Percentiles rank a stretch among this genome's conserved stretches.
These are phyloP conservation scores for Arbutus unedo DNA, from an alignment of 148 eudicot genomes.

Conservation along the genomic window DNA sequence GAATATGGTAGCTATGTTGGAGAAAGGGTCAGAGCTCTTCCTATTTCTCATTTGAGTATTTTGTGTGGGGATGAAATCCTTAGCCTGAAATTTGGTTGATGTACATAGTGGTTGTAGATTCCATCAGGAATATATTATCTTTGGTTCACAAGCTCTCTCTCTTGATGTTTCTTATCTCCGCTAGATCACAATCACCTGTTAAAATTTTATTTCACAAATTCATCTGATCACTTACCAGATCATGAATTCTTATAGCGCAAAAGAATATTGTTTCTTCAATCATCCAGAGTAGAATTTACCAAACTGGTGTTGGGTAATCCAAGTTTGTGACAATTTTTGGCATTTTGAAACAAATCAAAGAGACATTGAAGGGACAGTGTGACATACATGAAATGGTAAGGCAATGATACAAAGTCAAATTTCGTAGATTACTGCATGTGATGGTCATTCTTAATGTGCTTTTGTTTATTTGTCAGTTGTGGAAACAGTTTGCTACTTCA, in stretches of 20 bases:
- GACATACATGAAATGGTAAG: neutral
- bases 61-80: neutral
- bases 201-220: neutral
- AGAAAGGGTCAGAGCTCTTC: neutral
- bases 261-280: neutral
- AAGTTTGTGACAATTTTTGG: conserved; percentile 8
- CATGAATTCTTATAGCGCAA: neutral
- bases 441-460: neutral
- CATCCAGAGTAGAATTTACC: neutral
- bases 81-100: neutral
- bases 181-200: neutral
- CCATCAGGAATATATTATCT: neutral
- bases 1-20: neutral
- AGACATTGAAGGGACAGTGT: neutral
- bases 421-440: neutral
- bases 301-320: neutral
- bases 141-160: neutral
- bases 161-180: neutral
- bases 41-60: neutral
- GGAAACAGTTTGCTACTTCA: neutral
- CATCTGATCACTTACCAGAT: neutral
- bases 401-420: neutral
- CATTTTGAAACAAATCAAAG: neutral
- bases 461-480: neutral
- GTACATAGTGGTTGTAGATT: neutral